Percentiles rank a stretch among this genome's conserved stretches.
Conservation (phyloP, 2,329 filamentous ascomycete species). For the Cercospora sp. region DNA sequence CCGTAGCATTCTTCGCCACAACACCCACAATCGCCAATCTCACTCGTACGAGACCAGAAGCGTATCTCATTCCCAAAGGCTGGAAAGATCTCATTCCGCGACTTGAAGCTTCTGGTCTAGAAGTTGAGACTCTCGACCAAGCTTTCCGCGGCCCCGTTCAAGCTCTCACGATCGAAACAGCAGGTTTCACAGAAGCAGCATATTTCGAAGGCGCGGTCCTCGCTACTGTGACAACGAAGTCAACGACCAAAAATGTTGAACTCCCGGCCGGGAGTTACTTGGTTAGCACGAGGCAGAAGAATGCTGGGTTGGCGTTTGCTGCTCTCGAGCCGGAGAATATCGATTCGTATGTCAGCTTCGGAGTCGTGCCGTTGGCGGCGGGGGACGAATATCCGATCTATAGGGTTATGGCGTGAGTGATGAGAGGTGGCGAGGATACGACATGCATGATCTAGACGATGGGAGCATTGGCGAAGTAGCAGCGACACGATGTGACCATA, state of each 20-base stretch:
- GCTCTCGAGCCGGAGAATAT: slow-evolving; percentile 43
- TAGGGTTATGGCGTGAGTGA: slow-evolving; percentile 12
- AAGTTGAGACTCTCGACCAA: slow-evolving; percentile 36
- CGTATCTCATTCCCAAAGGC: slow-evolving; percentile 41
- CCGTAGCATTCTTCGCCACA: slow-evolving; percentile 39
- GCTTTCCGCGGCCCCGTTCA: slow-evolving; percentile 38
- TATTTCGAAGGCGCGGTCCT: slow-evolving; percentile 41
- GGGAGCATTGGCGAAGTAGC: neutral
- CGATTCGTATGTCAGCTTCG: slow-evolving; percentile 42
- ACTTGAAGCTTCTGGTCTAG: slow-evolving; percentile 38
- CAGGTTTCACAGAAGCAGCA: slow-evolving; percentile 28
- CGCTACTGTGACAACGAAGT: slow-evolving; percentile 38
- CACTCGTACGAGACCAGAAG: slow-evolving; percentile 37
- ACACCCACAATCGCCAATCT: slow-evolving; percentile 41
- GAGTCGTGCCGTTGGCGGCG: slow-evolving; percentile 40
- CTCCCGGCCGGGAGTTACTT: slow-evolving; percentile 40
- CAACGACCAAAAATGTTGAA: slow-evolving; percentile 30
- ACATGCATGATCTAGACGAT: neutral
- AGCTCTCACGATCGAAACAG: slow-evolving; percentile 39
- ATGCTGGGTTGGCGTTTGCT: slow-evolving; percentile 41
- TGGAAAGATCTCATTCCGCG: slow-evolving; percentile 41
- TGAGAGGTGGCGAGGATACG: neutral
- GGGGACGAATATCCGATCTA: slow-evolving; percentile 41
- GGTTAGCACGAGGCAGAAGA: slow-evolving; percentile 41
- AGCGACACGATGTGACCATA: neutral